Conservation (phyloP, 768 basidiomycete species). For the Kwoniella dejecticola region DNA sequence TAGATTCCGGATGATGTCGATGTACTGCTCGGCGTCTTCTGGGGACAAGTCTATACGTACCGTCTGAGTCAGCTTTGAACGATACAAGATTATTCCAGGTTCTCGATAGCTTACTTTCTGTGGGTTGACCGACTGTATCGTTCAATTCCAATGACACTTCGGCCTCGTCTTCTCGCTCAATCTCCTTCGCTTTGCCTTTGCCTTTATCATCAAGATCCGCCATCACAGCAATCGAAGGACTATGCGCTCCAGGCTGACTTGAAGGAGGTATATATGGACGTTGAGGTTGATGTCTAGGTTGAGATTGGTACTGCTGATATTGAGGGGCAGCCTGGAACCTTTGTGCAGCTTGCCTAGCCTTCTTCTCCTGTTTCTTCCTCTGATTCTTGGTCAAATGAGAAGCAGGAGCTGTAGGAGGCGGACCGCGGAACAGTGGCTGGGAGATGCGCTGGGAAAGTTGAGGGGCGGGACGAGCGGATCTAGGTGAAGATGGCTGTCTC, state of each 20-base stretch:
- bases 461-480: background rate
- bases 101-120: conserved; percentile 12
- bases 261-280: background rate
- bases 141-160: conserved; percentile 3
- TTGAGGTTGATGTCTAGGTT: background rate
- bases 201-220: background rate
- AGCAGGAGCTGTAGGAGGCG: background rate
- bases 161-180: background rate
- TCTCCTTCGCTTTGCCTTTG: background rate
- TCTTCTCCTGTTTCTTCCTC: conserved; percentile 21
- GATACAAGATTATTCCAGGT: background rate
- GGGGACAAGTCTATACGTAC: conserved; percentile 33
- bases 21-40: conserved; percentile 37
- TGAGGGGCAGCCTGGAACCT: no score
- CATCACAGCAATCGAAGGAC: background rate
- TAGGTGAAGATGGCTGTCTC: background rate
- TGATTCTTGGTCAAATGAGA: background rate
- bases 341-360: background rate
- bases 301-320: background rate
- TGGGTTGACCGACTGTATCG: conserved; percentile 7
- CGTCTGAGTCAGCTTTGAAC: background rate
- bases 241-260: no score
- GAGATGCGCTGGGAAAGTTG: background rate
- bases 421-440: background rate
- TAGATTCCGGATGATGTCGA: conserved; percentile 42